Base-by-base conservation (phyloP, 2,329 filamentous ascomycete species). In the Microthyrium microscopicum region DNA sequence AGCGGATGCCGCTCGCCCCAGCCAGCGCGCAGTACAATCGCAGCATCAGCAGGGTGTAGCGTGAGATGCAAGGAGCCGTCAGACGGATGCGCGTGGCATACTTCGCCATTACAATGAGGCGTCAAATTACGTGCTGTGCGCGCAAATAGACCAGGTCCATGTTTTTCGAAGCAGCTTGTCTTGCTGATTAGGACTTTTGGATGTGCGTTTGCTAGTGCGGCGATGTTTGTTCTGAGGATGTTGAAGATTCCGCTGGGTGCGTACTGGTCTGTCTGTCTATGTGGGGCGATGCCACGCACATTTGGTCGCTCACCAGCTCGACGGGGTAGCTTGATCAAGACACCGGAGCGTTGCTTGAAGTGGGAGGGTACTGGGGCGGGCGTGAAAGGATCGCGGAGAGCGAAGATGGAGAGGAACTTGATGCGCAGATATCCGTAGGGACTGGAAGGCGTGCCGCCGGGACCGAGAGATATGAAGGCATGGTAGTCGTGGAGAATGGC, bases 31-130 rank as follows among this genome's bases (percentile, higher is more conserved):
- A 92, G 56, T 13, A 89, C 66, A 33, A 76, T 61, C 44, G 64
- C 70, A 33, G 78, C 79, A 48, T 91, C 83, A 26, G 76, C 68
- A 0, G 81, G 80, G 47, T 89, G 81, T 33, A 92, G 62, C 31
- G 73, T 80, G 56, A 89, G 62, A 53, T 91, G 83, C 65, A 89
- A 62, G 3, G 73, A 78, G 39, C 77, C 70, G 42, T 89, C 82
- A 17, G 66, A 73, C 31, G 74, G 69, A 53, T 91, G 83, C 8
- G 82, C 70, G 51, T 92, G 83, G 45, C 72, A 78, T 27, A 91
- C 68, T 55, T 91, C 83, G n/a, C 81, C 81, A 43, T 76, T 70
- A 44, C 77, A 82, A 8, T 38, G 31, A 3, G 20, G 13, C 6
- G 73, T 80, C 20, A 70, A 67, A 47, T 77, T 77, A 40, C 77